Evolutionary conservation across 1,284 basidiomycete genomes (phyloP), one percentile per base, ranked within the genome.

Genomic region (Papiliotrema fonsecae): DNA sequence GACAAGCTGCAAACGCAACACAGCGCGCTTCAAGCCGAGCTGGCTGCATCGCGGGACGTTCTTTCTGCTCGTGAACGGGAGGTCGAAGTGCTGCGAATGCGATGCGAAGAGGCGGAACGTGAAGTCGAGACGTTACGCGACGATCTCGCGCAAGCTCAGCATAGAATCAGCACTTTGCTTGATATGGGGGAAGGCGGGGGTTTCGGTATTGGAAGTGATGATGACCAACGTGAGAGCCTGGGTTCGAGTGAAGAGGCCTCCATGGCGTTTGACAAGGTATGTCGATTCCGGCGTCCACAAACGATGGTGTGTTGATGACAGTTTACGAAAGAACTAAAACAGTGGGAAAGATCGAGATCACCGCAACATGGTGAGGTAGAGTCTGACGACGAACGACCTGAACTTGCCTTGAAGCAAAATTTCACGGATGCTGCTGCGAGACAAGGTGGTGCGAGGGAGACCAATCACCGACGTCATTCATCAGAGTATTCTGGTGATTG

Each of bases 41-140:
- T 93, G 42, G 75, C 85, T 81, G 56, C 87, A 83, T 69, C 84
- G 80, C 54, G 86, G 84, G 72, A 86, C 83, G 35, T 88, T 84
- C 61, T 87, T 83, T 64, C 83, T 81, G 55, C 81, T 81, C 52
- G 81, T 16, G 69, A 81, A 50, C 83, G 86, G 53, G 89, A 94
- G 51, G 80, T 90, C 40, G 86, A 91, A 51, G 81, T 73, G 0
- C 56, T 72, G 28, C 60, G 73, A 3, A 65, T 65, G 52, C 61
- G 67, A 37, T 47, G 65, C 30, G 62, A 69, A 49, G 69, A 72
- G 19, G 57, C 65, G 1, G 70, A 74, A 52, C 51, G 67, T 25
- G 67, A 72, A 25, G 50, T 64, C 22, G 70, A 71, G 32, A 47
- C 80, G 21, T 76, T 93, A 39, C 81, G 87, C 60, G 81, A 83